Evolutionary conservation across 2,329 filamentous ascomycete genomes (phyloP), one percentile per base, ranked within the genome.

Genomic region (Amesomyces nigricolor): DNA sequence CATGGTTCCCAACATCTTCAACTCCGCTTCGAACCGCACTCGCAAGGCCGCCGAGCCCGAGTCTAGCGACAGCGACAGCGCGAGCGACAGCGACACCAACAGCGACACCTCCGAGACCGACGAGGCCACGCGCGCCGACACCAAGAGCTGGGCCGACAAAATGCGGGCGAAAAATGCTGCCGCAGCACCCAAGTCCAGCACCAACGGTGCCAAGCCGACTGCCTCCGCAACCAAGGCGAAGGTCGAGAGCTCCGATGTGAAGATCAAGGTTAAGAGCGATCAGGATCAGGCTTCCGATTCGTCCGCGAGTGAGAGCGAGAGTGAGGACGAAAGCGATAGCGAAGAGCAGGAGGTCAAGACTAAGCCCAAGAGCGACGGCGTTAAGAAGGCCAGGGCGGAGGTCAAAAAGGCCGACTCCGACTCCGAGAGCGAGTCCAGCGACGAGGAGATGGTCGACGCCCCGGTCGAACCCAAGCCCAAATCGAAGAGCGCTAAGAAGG

Each of bases 261-360:
- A 50, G 14, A 4, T 29, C 11, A 7, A 9, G 35, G 19, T 26
- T 13, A 53, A 47, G 42, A 49, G 54, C n/a, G 16, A 30, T 4
- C 45, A 53, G 7, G 16, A 30, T 4, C 45, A 53, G 7, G 43
- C 26, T 39, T 59, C 61, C 13, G 59, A 58, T 4, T 59, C 59
- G 17, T 56, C 57, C 30, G 19, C 56, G 29, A 60, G 57, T 22
- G 60, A 52, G 6, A 60, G 59, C 39, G 57, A 50, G 10, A 56
- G 57, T 29, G 54, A 54, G 11, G 47, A 48, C 19, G 65, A 68
- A 3, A 44, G 45, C 47, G 63, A 63, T 7, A 69, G 65, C 54
- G 68, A 68, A 32, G 68, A 45, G 16, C 67, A 38, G 67, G 68
- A 46, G 54, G 56, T 32, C 57, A 59, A 53, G 38, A 26, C 43